Evolutionary conservation across 2,329 filamentous ascomycete genomes (phyloP).

Genomic region (Cladophialophora chaetospira): DNA sequence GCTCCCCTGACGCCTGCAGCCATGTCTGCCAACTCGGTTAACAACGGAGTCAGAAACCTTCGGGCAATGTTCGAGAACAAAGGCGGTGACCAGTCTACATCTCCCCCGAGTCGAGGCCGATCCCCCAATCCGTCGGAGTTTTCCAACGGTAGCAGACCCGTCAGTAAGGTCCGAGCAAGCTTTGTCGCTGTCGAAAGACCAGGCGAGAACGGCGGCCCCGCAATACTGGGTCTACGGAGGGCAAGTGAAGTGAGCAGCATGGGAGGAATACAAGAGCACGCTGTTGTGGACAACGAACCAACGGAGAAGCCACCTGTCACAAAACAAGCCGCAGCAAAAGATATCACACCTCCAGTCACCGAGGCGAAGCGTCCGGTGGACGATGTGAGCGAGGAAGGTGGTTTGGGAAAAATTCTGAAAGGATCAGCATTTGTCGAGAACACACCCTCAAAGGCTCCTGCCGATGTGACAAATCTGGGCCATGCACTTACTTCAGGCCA

Average conservation of each 20-base stretch:
- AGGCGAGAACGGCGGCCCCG: conserved; percentile 43
- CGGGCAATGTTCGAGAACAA: conserved; percentile 79
- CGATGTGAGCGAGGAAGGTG: conserved; percentile 13
- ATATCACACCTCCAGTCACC: not conserved
- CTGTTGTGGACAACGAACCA: conserved; percentile 8
- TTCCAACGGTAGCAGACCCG: conserved; percentile 56
- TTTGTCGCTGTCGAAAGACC: conserved; percentile 70
- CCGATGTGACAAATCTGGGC: conserved; percentile 13
- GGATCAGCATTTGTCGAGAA: conserved; percentile 36
- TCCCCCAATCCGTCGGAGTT: conserved; percentile 58
- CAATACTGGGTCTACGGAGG: conserved; percentile 45
- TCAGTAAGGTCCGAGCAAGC: conserved; percentile 73
- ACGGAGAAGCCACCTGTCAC: conserved; percentile 32
- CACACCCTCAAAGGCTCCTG: conserved; percentile 15
- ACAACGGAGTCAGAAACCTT: conserved; percentile 71
- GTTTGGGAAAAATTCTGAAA: conserved; percentile 36
- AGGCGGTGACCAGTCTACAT: conserved; percentile 60
- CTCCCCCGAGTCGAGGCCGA: conserved; percentile 69
- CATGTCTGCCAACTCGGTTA: conserved; percentile 41
- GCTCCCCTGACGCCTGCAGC: conserved; percentile 22
- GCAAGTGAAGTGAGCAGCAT: conserved; percentile 39
- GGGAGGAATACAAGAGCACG: conserved; percentile 33
- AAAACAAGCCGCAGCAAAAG: conserved; percentile 32
- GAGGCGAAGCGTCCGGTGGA: not conserved
- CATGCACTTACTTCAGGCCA: conserved; percentile 19